Conservation (phyloP, 2,329 filamentous ascomycete genomes). For the Albophoma yamanashiensis region DNA sequence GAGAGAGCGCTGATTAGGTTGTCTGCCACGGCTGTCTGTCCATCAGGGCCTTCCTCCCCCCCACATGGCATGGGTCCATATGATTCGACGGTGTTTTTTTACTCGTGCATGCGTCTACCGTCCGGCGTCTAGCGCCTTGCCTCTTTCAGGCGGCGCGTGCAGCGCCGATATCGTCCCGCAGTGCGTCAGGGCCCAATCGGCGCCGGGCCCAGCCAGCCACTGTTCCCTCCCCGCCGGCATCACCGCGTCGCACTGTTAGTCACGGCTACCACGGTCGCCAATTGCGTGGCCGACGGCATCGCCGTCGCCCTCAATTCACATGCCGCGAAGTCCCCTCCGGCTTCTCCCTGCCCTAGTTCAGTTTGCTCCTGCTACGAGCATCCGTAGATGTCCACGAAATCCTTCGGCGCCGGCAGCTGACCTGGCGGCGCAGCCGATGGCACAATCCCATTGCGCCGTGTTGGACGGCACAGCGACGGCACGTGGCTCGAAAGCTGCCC, state of each 20-base stretch:
- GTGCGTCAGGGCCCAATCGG: not conserved
- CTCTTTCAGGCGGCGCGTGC: not conserved
- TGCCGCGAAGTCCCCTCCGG: not conserved
- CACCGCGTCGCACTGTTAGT: not conserved
- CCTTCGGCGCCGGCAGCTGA: not conserved
- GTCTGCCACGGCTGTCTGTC: not conserved
- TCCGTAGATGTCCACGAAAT: too few species aligned
- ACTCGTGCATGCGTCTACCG: too few species aligned
- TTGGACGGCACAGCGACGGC: not conserved
- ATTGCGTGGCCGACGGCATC: not conserved
- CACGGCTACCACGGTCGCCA: not conserved
- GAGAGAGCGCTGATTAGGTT: not conserved
- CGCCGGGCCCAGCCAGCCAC: not conserved
- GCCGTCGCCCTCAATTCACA: not conserved
- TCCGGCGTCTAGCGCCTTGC: not conserved
- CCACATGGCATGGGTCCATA: not conserved
- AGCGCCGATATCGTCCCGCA: slow-evolving; percentile 2
- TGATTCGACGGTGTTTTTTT: too few species aligned
- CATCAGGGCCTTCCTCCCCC: not conserved
- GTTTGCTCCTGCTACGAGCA: too few species aligned
- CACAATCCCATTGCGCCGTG: not conserved
- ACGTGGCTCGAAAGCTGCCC: too few species aligned
- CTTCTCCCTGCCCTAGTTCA: not conserved
- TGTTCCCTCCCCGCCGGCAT: not conserved
- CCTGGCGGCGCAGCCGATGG: not conserved